These are phyloP conservation scores for Irpex sp. DNA, from an alignment of 1,284 basidiomycete species.

Conservation along the genomic window DNA sequence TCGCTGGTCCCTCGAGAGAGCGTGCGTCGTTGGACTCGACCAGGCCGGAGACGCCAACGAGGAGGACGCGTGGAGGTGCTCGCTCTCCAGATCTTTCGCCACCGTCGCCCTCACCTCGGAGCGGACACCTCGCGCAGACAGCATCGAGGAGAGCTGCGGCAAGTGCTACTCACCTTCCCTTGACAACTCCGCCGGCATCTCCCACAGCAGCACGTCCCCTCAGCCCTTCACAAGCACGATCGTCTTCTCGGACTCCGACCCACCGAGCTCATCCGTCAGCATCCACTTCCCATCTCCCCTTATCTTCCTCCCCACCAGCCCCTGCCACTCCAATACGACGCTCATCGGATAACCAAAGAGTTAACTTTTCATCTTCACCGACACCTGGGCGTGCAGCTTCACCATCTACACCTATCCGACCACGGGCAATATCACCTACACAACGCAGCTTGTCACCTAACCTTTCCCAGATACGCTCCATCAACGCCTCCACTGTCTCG, in stretches of 20 bases:
- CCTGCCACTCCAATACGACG: conserved; percentile 19
- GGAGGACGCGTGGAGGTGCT: conserved; percentile 26
- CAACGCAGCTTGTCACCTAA: conserved; percentile 41
- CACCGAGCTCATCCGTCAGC: conserved; percentile 31
- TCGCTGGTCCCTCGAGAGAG: conserved; percentile 35
- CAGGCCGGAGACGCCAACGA: conserved; percentile 45
- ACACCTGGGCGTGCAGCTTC: conserved; percentile 23
- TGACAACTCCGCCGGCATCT: conserved; percentile 28
- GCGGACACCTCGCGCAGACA: conserved; percentile 19
- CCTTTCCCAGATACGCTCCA: conserved; percentile 35
- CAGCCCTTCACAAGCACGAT: conserved; percentile 39
- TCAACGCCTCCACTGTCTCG: conserved; percentile 54
- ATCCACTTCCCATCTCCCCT: conserved; percentile 33
- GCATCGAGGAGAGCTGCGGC: conserved; percentile 34
- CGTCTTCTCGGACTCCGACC: conserved; percentile 28
- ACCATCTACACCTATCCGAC: conserved; percentile 23
- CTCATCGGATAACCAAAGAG: conserved; percentile 16
- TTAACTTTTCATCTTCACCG: conserved; percentile 18
- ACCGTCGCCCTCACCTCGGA: conserved; percentile 36
- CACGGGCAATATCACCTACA: conserved; percentile 35
- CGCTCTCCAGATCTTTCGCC: conserved; percentile 28
- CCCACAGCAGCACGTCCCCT: conserved; percentile 34
- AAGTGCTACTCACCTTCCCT: conserved; percentile 39
- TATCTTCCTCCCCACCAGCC: conserved; percentile 33
- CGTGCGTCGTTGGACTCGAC: conserved; percentile 22